These are phyloP conservation scores for Actinomortierella wolfii DNA, from an alignment of 371 early-diverging fungal species.

Conservation along the genomic window DNA sequence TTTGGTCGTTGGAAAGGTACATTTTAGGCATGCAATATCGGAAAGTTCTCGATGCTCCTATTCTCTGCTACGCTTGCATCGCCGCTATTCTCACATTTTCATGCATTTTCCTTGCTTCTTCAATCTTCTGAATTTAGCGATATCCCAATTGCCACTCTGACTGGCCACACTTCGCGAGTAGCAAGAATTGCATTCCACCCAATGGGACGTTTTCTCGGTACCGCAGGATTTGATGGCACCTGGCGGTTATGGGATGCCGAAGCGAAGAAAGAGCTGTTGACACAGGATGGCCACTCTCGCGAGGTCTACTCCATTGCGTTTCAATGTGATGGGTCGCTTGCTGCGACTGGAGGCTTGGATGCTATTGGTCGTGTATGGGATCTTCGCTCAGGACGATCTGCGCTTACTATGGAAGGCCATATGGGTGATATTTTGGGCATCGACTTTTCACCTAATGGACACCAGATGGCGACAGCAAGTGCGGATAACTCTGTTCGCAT, in stretches of 20 bases:
- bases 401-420: conserved; percentile 91
- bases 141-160: conserved; percentile 76
- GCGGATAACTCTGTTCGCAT: conserved; percentile 86
- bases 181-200: conserved; percentile 93
- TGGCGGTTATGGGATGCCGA: conserved; percentile 97
- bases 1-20: conserved; percentile 83
- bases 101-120: conserved; percentile 9
- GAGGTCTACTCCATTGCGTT: conserved; percentile 92
- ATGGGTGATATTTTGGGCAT: conserved; percentile 85
- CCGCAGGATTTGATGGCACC: conserved; percentile 88
- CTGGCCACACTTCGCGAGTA: conserved; percentile 86
- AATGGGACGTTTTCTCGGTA: conserved; percentile 84
- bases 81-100: background rate
- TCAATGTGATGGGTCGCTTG: conserved; percentile 90
- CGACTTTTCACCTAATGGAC: conserved; percentile 91
- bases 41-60: background rate
- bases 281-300: conserved; percentile 93
- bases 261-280: conserved; percentile 72
- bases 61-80: background rate
- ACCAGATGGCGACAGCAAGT: conserved; percentile 81
- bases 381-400: conserved; percentile 86
- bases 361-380: conserved; percentile 95
- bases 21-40: too few species aligned
- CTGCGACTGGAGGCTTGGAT: conserved; percentile 92
- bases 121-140: conserved; percentile 50